These are phyloP conservation scores for Lanmaoa pseudosensibilis DNA, from an alignment of 768 basidiomycete genomes.

Conservation along the genomic window DNA sequence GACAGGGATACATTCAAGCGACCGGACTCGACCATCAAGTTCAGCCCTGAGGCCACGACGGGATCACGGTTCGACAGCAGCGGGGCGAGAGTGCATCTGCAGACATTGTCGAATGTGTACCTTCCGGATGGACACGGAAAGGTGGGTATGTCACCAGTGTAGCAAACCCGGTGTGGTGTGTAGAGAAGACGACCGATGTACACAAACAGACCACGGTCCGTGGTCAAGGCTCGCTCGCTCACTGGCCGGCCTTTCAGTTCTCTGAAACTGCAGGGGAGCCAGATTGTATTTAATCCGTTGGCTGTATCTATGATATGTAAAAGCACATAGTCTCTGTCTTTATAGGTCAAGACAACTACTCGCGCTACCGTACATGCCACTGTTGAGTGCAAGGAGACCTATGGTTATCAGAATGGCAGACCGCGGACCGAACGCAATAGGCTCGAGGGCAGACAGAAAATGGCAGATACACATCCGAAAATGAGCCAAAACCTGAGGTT, in stretches of 20 bases:
- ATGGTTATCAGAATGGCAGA: slow-evolving; percentile 21
- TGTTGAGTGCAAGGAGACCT: slow-evolving; percentile 39
- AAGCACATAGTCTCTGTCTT: neutral
- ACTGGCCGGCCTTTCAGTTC: neutral
- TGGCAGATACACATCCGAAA: slow-evolving; percentile 16
- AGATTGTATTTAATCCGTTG: no score
- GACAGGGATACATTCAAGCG: slow-evolving; percentile 1
- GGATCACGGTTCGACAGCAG: neutral
- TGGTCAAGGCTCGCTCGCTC: neutral
- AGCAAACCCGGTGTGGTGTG: neutral
- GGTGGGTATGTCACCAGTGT: neutral
- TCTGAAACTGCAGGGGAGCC: no score
- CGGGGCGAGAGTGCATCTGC: neutral
- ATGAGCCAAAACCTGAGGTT: slow-evolving; percentile 42
- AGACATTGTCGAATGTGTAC: neutral
- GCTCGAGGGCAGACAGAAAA: no score
- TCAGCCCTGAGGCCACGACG: neutral
- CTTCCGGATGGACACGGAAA: neutral
- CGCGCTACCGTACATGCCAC: slow-evolving; percentile 40
- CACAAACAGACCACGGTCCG: neutral
- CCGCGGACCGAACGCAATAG: neutral
- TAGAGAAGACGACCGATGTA: neutral
- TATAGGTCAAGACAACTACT: slow-evolving; percentile 11
- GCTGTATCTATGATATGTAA: neutral
- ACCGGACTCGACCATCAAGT: slow-evolving; percentile 7